phyloP scores from a whole-genome alignment of 257 asterid species.

The Jaltomata sinuosa region DNA sequence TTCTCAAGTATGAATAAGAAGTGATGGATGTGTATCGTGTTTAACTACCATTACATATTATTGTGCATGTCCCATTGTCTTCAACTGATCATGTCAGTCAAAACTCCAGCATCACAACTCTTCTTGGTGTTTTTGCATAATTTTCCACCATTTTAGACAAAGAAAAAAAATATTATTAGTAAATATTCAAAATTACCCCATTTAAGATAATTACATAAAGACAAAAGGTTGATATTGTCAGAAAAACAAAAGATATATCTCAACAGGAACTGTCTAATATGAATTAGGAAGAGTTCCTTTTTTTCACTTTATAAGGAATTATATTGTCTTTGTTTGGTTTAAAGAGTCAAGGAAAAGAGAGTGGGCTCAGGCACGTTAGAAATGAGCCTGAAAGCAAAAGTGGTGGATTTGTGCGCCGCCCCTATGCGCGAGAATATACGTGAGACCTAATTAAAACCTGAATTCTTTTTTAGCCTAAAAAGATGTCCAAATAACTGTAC shows the following conservation, averaged over 20 bases:
- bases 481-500: too few species aligned
- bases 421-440: too few species aligned
- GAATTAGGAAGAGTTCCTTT: too few species aligned
- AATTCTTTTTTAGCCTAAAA: too few species aligned
- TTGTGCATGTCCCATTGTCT: background rate
- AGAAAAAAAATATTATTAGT: background rate
- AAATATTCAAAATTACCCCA: background rate
- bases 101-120: background rate
- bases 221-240: background rate
- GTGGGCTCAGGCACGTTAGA: too few species aligned
- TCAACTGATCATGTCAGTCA: background rate
- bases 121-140: background rate
- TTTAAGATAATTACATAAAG: background rate
- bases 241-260: background rate
- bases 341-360: too few species aligned
- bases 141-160: background rate
- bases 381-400: too few species aligned
- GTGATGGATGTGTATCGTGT: background rate
- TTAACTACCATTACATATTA: background rate
- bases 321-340: too few species aligned
- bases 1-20: background rate
- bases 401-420: too few species aligned
- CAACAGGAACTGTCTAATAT: too few species aligned
- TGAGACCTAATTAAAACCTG: too few species aligned
- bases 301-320: too few species aligned